Conservation (phyloP, 345 rosid species). For the Heritiera fomes region DNA sequence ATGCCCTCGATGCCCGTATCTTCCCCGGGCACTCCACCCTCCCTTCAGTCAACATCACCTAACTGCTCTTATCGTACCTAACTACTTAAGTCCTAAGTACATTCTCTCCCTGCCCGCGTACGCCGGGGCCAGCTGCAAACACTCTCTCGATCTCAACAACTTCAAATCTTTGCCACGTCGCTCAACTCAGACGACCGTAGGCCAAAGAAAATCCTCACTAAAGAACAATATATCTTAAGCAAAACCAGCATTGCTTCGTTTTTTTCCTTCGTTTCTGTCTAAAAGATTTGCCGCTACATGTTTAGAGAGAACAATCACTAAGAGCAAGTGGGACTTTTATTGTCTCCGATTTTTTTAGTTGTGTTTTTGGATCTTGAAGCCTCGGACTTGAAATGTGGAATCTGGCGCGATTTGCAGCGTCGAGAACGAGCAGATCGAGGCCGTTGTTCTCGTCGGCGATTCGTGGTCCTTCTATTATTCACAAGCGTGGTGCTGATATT, state of each 20-base stretch:
- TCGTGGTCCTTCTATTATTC: constrained; percentile 89
- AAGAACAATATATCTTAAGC: background rate
- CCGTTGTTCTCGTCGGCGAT: constrained; percentile 67
- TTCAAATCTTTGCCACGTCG: constrained; percentile 6
- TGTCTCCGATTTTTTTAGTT: background rate
- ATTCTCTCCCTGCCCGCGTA: constrained; percentile 33
- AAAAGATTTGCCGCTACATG: background rate
- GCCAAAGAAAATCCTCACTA: background rate
- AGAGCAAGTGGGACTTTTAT: background rate
- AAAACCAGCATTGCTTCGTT: background rate
- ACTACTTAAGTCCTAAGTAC: background rate
- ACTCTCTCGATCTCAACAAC: background rate
- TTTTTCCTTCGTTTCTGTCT: background rate
- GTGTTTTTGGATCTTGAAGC: constrained; percentile 38
- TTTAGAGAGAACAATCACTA: background rate
- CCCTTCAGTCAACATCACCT: background rate
- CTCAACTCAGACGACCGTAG: background rate
- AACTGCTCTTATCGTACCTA: background rate
- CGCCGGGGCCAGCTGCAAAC: constrained; percentile 35
- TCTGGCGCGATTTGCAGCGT: constrained; percentile 45
- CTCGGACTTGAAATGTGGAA: constrained; percentile 58
- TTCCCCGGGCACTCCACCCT: constrained; percentile 17
- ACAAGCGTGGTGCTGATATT: constrained; percentile 95
- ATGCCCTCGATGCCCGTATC: constrained; percentile 20
- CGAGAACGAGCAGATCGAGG: constrained; percentile 52